Evolutionary conservation across 2,329 filamentous ascomycete genomes (phyloP).

Genomic region (Pezizomycotina sp.): DNA sequence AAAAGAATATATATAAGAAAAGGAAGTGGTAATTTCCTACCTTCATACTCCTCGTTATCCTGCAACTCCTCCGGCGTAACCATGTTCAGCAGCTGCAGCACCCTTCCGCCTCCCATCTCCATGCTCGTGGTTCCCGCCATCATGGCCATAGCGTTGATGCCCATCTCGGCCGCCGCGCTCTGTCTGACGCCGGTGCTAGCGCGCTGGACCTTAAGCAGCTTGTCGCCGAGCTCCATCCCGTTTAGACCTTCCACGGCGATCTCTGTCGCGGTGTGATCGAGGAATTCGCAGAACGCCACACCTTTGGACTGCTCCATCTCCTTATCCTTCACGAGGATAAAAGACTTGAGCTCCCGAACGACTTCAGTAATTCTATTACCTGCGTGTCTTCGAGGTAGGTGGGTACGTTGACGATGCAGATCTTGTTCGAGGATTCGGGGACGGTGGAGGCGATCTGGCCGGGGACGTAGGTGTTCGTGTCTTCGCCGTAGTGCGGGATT

Average conservation of each 20-base stretch:
- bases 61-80: conserved; percentile 89
- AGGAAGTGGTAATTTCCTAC: conserved; percentile 34
- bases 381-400: conserved; percentile 78
- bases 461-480: conserved; percentile 56
- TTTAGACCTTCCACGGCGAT: conserved; percentile 83
- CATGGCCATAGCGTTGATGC: conserved; percentile 94
- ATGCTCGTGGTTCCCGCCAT: conserved; percentile 75
- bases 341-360: conserved; percentile 83
- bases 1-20: not conserved
- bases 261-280: conserved; percentile 55
- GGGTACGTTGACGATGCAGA: conserved; percentile 81
- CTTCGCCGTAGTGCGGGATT: conserved; percentile 88
- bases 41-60: conserved; percentile 88
- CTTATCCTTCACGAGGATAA: conserved; percentile 73
- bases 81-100: conserved; percentile 94
- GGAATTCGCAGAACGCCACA: conserved; percentile 92
- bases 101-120: conserved; percentile 63
- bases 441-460: conserved; percentile 66
- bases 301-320: conserved; percentile 76
- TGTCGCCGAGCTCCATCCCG: conserved; percentile 81
- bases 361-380: conserved; percentile 71
- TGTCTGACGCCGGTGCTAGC: conserved; percentile 92
- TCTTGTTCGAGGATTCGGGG: conserved; percentile 85
- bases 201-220: conserved; percentile 66
- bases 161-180: conserved; percentile 78